Evolutionary conservation across 345 rosid genomes (phyloP), one percentile per base, ranked within the genome.

Genomic region (Chamaenerion angustifolium): DNA sequence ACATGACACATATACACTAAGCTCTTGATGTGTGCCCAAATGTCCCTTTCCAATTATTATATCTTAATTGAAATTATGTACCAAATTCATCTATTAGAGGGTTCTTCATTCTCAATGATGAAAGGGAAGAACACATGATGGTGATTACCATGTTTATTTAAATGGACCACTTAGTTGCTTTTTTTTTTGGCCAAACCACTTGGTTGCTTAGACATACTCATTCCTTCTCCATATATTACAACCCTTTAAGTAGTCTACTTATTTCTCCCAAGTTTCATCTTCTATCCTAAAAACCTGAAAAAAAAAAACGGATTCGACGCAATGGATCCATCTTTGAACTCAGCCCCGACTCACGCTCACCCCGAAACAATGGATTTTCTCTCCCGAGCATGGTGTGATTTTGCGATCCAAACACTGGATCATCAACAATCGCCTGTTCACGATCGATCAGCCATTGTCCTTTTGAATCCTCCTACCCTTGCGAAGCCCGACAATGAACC

Each of bases 361-460:
- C 93, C 89, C 12, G 95, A 90, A 42, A 64, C 89, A 10, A 73
- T 90, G 94, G 98, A 86, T 62, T 86, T 86, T 67, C 89, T 86
- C 31, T 90, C 98, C 6, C 60, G 65, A 9, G 68, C 92, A 23
- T 90, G 96, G 98, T 90, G 96, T 64, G 69, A 82, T 62, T 83
- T 90, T 45, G 93, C 96, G 10, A 83, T 90, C 52, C 88, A 83
- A 14, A 40, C 35, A 53, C 67, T 95, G 37, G 37, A 31, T 31
- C 37, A 31, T 46, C 79, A 83, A 13, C 87, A 83, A 37, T 83
- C 95, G 31, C 42, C 63, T 15, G 62, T 59, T 25, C 88, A 43
- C 70, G 60, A 47, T 13, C 60, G 35, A 10, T 56, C 60, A 1
- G 40, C 60, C 37, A 53, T 60, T 8, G 58, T 60, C 53, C 58